A percentile compares a stretch with the other conserved stretches of the same genome.
Conservation (phyloP, 2,329 filamentous ascomycete species). For the Fusarium sp. region DNA sequence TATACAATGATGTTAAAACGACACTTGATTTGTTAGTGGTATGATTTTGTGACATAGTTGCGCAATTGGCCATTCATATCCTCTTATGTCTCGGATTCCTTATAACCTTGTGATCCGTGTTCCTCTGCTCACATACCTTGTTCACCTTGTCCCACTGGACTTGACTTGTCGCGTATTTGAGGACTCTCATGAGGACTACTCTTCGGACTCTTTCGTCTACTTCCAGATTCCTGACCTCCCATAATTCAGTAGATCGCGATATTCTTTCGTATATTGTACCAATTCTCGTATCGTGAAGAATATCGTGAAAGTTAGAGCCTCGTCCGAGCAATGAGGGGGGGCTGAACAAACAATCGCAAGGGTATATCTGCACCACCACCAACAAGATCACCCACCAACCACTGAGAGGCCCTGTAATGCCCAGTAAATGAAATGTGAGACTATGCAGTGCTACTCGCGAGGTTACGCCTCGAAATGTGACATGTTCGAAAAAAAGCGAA, state of each 20-base stretch:
- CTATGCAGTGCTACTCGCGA: background rate
- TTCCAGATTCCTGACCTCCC: constrained; percentile 12
- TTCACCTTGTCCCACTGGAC: background rate
- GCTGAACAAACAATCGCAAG: background rate
- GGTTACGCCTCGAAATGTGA: constrained; percentile 14
- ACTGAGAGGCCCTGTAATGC: background rate
- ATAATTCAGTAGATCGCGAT: background rate
- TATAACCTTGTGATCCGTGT: background rate
- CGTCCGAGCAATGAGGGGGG: background rate
- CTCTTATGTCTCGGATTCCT: background rate
- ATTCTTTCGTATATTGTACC: background rate
- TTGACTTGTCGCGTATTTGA: background rate
- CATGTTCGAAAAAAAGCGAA: constrained; percentile 18
- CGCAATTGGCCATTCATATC: background rate
- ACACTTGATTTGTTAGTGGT: constrained; percentile 1
- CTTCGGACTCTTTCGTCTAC: constrained; percentile 13
- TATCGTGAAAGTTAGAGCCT: background rate
- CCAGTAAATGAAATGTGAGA: background rate
- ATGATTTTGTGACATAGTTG: background rate
- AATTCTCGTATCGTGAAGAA: background rate
- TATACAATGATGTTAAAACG: too few species aligned
- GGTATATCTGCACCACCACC: background rate
- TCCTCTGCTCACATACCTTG: constrained; percentile 22
- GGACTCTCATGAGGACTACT: constrained; percentile 22
- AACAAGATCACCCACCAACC: background rate